These are phyloP conservation scores for Hygrocybe punicea DNA, from an alignment of 768 basidiomycete genomes.

Conservation along the genomic window DNA sequence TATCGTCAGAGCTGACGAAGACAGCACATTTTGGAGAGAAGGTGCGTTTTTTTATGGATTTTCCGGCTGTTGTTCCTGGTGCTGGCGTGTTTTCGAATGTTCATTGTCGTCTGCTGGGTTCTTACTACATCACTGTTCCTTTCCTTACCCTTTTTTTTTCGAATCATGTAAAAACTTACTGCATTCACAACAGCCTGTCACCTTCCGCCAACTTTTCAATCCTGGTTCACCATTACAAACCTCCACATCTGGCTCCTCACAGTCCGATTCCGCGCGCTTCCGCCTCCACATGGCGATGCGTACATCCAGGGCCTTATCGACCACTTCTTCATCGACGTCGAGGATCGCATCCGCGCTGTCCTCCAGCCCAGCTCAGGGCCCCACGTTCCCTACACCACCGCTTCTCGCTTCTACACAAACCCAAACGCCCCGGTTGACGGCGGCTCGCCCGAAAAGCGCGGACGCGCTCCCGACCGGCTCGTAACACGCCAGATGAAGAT, in stretches of 20 bases:
- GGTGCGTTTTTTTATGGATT: slow-evolving; percentile 38
- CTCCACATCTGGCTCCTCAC: slow-evolving; percentile 90
- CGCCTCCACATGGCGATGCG: slow-evolving; percentile 55
- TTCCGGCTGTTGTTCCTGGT: background rate
- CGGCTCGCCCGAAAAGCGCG: slow-evolving; percentile 22
- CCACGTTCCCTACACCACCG: slow-evolving; percentile 44
- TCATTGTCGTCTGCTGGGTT: too few species aligned
- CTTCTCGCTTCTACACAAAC: slow-evolving; percentile 45
- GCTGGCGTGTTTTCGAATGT: background rate
- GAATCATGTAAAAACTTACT: too few species aligned
- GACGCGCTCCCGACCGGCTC: slow-evolving; percentile 67
- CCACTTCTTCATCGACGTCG: slow-evolving; percentile 93
- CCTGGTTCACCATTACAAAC: slow-evolving; percentile 93
- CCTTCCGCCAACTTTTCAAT: slow-evolving; percentile 90
- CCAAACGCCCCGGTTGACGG: slow-evolving; percentile 36
- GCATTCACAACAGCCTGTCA: slow-evolving; percentile 57
- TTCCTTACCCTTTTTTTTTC: too few species aligned
- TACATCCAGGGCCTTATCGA: slow-evolving; percentile 84
- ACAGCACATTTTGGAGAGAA: slow-evolving; percentile 60
- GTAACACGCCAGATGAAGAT: slow-evolving; percentile 88
- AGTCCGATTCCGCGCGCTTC: slow-evolving; percentile 83
- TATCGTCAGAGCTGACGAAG: slow-evolving; percentile 54
- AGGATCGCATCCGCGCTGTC: slow-evolving; percentile 81
- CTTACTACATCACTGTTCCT: too few species aligned
- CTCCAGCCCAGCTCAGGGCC: slow-evolving; percentile 54